Percentiles rank a stretch among this genome's conserved stretches.
These are phyloP conservation scores for Aspergillus sojae DNA, from an alignment of 2,329 filamentous ascomycete species.

Conservation along the genomic window DNA sequence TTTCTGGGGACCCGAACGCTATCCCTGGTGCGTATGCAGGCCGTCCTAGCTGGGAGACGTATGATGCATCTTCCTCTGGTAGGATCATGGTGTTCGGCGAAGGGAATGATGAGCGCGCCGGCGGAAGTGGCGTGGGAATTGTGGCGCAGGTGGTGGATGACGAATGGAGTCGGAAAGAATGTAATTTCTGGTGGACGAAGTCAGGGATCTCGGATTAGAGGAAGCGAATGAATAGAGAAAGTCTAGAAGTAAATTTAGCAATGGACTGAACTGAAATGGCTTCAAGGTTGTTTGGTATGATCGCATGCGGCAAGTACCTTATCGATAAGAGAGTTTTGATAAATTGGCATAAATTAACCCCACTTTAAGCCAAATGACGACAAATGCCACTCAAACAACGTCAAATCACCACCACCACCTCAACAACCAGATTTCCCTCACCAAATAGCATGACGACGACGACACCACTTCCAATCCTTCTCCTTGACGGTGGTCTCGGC, in stretches of 20 bases:
- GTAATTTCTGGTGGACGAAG: constrained; percentile 51
- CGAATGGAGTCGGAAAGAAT: constrained; percentile 48
- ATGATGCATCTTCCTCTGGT: constrained; percentile 21
- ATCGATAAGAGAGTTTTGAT: not conserved
- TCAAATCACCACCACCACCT: not conserved
- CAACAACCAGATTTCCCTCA: not conserved
- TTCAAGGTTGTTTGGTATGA: not conserved
- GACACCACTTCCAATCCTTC: not conserved
- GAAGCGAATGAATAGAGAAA: no score
- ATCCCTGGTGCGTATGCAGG: constrained; percentile 29
- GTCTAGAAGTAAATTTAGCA: not conserved
- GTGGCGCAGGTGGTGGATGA: constrained; percentile 46
- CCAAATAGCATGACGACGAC: not conserved
- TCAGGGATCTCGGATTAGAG: constrained; percentile 28
- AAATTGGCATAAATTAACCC: not conserved
- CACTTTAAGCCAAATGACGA: not conserved
- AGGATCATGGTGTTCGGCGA: constrained; percentile 51
- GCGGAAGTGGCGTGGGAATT: constrained; percentile 40
- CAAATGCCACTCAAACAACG: not conserved
- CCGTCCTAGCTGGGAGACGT: constrained; percentile 43
- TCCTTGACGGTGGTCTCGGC: constrained; percentile 70
- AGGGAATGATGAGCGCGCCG: constrained; percentile 53
- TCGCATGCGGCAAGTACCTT: not conserved
- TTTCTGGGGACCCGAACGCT: constrained; percentile 49
- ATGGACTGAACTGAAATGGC: no score